Evolutionary conservation across 1,139 yeast species (phyloP).

Genomic region (Yamadazyma trypodendri): DNA sequence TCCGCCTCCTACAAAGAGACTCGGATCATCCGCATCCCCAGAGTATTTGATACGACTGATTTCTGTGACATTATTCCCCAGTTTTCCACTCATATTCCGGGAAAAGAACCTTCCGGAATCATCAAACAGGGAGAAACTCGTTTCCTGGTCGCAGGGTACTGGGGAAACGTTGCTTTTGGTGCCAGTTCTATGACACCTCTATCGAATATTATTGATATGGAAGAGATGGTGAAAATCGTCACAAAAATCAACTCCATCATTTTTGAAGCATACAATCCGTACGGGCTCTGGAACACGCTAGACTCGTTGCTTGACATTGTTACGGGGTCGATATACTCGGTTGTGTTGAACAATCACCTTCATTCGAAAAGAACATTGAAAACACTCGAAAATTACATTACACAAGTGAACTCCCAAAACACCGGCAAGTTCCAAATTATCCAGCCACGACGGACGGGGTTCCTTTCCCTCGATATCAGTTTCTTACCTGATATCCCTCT

Average conservation of each 20-base stretch:
- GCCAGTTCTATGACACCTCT: slow-evolving; percentile 55
- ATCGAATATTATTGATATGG: slow-evolving; percentile 30
- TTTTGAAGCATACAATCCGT: slow-evolving; percentile 40
- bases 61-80: slow-evolving; percentile 50
- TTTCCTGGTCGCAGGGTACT: slow-evolving; percentile 39
- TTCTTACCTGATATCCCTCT: too few relatives aligned
- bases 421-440: slow-evolving; percentile 37
- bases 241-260: slow-evolving; percentile 44
- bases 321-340: slow-evolving; percentile 36
- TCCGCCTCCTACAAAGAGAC: slow-evolving; percentile 36
- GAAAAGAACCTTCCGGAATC: slow-evolving; percentile 65
- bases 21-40: slow-evolving; percentile 64
- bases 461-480: slow-evolving; percentile 45
- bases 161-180: slow-evolving; percentile 48
- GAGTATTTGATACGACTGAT: slow-evolving; percentile 35
- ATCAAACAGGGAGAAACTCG: slow-evolving; percentile 13
- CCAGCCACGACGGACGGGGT: slow-evolving; percentile 58
- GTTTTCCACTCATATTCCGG: slow-evolving; percentile 60
- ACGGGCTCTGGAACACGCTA: slow-evolving; percentile 30
- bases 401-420: slow-evolving; percentile 32
- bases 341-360: slow-evolving; percentile 14
- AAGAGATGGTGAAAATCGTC: slow-evolving; percentile 44
- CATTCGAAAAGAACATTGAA: slow-evolving; percentile 26
- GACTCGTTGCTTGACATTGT: slow-evolving; percentile 48
- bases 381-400: slow-evolving; percentile 48